A percentile compares a stretch with the other conserved stretches of the same genome.
These are phyloP conservation scores for Thymus mandschuricus DNA, from an alignment of 257 asterid genomes.

Conservation along the genomic window DNA sequence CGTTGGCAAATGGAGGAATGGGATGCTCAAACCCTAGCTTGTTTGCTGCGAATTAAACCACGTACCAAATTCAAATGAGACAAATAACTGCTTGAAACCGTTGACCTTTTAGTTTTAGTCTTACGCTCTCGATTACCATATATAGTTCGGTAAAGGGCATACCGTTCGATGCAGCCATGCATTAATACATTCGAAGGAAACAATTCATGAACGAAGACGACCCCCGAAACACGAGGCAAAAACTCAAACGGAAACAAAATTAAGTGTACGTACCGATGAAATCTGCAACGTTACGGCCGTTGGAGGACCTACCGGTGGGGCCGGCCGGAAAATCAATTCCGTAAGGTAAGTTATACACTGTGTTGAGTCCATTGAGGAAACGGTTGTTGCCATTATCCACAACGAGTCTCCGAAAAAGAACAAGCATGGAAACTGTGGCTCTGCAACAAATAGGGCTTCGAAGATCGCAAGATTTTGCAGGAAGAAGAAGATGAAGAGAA, in stretches of 20 bases:
- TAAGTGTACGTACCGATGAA: constrained; percentile 26
- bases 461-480: not conserved
- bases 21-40: constrained; percentile 46
- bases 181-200: no score
- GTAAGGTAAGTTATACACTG: constrained; percentile 40
- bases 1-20: constrained; percentile 48
- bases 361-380: not conserved
- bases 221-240: no score
- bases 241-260: no score
- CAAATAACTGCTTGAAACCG: no score
- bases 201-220: no score
- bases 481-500: not conserved
- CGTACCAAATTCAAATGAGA: no score
- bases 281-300: constrained; percentile 33
- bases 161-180: no score
- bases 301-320: constrained; percentile 45
- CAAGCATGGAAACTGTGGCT: constrained; percentile 43
- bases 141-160: no score
- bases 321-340: constrained; percentile 49
- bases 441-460: not conserved
- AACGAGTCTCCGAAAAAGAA: constrained; percentile 48
- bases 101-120: no score
- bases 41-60: constrained; percentile 37
- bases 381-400: constrained; percentile 52
- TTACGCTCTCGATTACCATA: no score